Evolutionary conservation across 495 filamentous ascomycete species (phyloP), one percentile per base, ranked within the genome.

Genomic region (Bacidia rubella): DNA sequence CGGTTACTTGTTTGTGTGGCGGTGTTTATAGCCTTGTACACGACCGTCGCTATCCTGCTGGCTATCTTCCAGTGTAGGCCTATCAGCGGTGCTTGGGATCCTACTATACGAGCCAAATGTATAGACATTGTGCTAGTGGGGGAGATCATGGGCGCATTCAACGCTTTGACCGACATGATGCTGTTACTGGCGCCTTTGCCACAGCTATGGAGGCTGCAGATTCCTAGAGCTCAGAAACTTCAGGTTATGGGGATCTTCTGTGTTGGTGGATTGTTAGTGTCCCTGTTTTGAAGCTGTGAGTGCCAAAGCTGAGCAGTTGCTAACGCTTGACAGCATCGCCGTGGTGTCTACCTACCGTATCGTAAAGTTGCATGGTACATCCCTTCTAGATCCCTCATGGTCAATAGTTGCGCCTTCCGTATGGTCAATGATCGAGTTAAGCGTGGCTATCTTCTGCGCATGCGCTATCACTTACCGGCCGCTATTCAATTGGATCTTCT

Each of bases 161-260:
- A 53, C 27, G 51, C 47, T 0, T 22, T 47, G 24, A 53, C 51
- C 21, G 43, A 47, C 27, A 38, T 53, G 3, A 20, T 47, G 0
- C 20, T 53, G 4, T n/a, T 53, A 4, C 24, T 19, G n/a, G 25
- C 22, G 2, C 51, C 51, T 1, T 20, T 53, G 21, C 51, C 51
- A 5, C 17, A 25, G 23, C 12, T 53, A 20, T 53, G 51, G 51
- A 29, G 29, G 2, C 42, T 53, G 11, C 51, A 53, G 27, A 47
- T 53, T 27, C 42, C 15, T n/a, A n/a, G n/a, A 2, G 42, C 0
- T 0, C 25, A n/a, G 11, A 53, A 53, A 7, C 4, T 53, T 1
- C 42, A 53, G 29, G 4, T 53, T 42, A 53, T 45, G 20, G 24
- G 42, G 5, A 47, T 53, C n/a, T n/a, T n/a, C n/a, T n/a, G n/a